Percentiles rank a stretch among this genome's conserved stretches.
phyloP scores from a whole-genome alignment of 2,329 filamentous ascomycete species.

The Fusarium algeriense region DNA sequence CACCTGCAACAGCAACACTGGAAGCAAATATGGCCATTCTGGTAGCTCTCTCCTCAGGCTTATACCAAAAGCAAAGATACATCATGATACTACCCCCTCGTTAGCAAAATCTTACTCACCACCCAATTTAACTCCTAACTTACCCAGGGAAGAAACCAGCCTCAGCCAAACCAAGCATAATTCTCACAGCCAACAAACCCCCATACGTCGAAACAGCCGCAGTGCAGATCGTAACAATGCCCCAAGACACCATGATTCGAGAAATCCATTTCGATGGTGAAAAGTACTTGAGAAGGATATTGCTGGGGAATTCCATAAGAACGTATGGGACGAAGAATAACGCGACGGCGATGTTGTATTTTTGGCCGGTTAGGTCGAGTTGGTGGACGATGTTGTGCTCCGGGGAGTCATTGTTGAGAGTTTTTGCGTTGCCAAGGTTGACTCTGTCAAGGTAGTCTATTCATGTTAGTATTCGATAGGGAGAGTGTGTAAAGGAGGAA shows the following conservation, averaged over 20 bases:
- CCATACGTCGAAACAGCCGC: constrained; percentile 62
- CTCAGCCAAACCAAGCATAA: constrained; percentile 65
- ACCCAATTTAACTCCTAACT: background rate
- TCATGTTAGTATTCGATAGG: background rate
- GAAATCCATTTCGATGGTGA: constrained; percentile 52
- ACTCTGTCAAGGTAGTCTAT: constrained; percentile 48
- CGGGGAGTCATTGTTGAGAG: constrained; percentile 51
- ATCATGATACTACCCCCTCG: constrained; percentile 57
- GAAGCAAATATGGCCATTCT: constrained; percentile 71
- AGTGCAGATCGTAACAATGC: constrained; percentile 62
- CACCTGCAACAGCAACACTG: constrained; percentile 68
- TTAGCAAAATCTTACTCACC: constrained; percentile 1
- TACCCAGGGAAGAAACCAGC: constrained; percentile 63
- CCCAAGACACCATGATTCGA: constrained; percentile 60
- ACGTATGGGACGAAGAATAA: constrained; percentile 50
- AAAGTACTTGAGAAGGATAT: constrained; percentile 53
- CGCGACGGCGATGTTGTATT: constrained; percentile 50
- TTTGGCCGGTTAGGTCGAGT: constrained; percentile 50
- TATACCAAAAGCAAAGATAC: constrained; percentile 74
- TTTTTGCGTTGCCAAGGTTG: constrained; percentile 52
- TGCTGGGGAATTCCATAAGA: constrained; percentile 51
- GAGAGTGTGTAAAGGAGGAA: background rate
- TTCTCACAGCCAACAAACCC: constrained; percentile 60
- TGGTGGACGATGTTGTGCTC: constrained; percentile 51
- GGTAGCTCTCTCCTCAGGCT: constrained; percentile 68